Percentiles rank a stretch among this genome's conserved stretches.
Evolutionary conservation across 495 filamentous ascomycete species (phyloP).

Genomic region (Neurospora sublineolata): DNA sequence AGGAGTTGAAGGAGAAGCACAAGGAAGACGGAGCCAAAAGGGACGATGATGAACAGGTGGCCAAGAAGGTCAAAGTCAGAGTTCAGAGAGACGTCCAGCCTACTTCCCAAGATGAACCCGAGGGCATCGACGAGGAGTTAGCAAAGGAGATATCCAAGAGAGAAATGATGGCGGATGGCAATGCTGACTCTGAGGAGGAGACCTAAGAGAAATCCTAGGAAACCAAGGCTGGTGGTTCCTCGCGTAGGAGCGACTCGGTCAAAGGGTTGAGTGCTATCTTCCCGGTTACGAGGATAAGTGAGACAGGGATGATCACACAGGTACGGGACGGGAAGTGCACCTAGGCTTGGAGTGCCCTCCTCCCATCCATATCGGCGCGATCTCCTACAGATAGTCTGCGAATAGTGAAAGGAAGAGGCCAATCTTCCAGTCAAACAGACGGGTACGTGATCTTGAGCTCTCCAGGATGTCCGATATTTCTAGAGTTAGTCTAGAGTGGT

Average conservation of each 20-base stretch:
- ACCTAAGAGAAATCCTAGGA: not conserved
- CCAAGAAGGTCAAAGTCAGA: not conserved
- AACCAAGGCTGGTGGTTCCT: not conserved
- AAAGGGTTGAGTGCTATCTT: not conserved
- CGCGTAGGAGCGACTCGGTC: not conserved
- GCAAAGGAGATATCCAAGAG: not conserved
- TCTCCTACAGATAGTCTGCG: no score
- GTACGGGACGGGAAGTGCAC: not conserved
- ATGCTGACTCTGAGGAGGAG: not conserved
- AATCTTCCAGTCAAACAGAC: not conserved
- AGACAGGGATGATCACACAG: not conserved
- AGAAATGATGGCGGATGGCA: not conserved
- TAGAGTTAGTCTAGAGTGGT: not conserved
- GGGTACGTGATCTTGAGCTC: not conserved
- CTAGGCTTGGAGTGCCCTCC: no score
- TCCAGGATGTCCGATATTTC: not conserved
- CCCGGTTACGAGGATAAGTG: not conserved
- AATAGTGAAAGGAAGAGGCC: no score
- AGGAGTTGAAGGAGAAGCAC: not conserved
- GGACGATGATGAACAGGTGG: not conserved
- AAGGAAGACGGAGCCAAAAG: not conserved
- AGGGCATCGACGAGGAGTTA: not conserved
- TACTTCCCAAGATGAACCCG: not conserved
- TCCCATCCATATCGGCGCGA: no score
- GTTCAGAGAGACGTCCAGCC: not conserved